A percentile compares a stretch with the other conserved stretches of the same genome.
phyloP scores from a whole-genome alignment of 768 basidiomycete species.

The Tremella mesenterica region DNA sequence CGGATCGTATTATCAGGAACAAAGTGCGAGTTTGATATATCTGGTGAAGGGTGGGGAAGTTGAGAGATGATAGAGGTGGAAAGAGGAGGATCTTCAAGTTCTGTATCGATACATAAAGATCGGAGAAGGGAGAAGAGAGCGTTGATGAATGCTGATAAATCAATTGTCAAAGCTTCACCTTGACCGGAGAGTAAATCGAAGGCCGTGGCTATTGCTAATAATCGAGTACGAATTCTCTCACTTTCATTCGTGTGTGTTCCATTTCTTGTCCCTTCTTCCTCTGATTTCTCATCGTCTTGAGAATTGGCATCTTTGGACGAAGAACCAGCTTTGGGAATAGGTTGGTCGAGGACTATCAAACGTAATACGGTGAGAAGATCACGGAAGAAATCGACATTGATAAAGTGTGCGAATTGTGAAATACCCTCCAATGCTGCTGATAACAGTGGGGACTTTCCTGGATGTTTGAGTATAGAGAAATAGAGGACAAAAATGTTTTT shows the following conservation, averaged over 20 bases:
- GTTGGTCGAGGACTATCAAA: constrained; percentile 56
- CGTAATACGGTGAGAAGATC: constrained; percentile 83
- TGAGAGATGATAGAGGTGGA: constrained; percentile 24
- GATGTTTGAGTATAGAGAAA: constrained; percentile 87
- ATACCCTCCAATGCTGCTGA: constrained; percentile 85
- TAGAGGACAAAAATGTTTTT: constrained; percentile 95
- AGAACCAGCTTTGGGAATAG: constrained; percentile 41
- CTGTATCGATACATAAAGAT: constrained; percentile 59
- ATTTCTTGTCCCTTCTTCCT: constrained; percentile 14
- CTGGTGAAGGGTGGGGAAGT: constrained; percentile 21
- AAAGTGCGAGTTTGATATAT: no score
- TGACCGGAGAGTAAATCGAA: constrained; percentile 94
- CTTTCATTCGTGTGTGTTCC: constrained; percentile 45
- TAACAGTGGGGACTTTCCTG: constrained; percentile 63
- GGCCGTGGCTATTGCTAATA: constrained; percentile 89
- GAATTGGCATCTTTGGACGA: constrained; percentile 40
- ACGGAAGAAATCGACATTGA: constrained; percentile 97
- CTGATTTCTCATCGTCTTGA: constrained; percentile 36
- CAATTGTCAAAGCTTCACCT: constrained; percentile 97
- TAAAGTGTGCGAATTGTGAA: constrained; percentile 85
- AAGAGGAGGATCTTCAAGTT: constrained; percentile 54
- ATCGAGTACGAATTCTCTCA: constrained; percentile 48
- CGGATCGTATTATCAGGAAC: no score
- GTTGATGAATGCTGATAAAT: constrained; percentile 78
- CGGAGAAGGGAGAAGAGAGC: constrained; percentile 74